These are phyloP conservation scores for Chaetomium fimeti DNA, from an alignment of 495 filamentous ascomycete species.

Conservation along the genomic window DNA sequence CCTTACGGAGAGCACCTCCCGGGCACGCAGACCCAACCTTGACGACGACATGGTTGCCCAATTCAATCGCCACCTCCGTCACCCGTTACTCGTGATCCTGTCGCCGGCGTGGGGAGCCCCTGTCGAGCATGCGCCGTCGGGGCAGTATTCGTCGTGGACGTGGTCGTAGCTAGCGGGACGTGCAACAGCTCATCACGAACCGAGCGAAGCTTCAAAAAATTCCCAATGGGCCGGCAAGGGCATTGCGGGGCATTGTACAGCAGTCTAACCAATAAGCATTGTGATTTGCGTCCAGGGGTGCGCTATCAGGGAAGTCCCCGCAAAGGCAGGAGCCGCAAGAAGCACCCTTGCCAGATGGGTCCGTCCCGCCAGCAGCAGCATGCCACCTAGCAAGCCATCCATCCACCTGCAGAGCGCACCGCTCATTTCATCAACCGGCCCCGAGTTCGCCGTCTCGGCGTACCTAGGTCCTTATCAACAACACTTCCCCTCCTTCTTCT, in stretches of 20 bases:
- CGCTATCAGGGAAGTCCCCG: constrained; percentile 8
- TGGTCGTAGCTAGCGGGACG: background rate
- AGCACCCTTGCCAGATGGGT: background rate
- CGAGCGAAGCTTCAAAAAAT: background rate
- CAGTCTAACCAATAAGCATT: background rate
- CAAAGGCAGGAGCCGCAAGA: background rate
- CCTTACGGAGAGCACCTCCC: constrained; percentile 12
- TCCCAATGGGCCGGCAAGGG: background rate
- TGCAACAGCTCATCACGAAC: background rate
- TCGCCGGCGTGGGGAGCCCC: constrained; percentile 1
- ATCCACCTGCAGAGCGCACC: constrained; percentile 7
- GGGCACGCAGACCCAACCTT: constrained; percentile 20
- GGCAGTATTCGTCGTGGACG: background rate
- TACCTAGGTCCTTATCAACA: background rate
- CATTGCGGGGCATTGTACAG: background rate
- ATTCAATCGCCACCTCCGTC: background rate
- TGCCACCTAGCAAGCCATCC: background rate
- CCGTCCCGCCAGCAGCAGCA: too few species aligned
- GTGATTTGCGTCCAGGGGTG: background rate
- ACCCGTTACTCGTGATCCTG: background rate
- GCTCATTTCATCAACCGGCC: constrained; percentile 9
- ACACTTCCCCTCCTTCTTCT: background rate
- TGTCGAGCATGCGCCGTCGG: constrained; percentile 7
- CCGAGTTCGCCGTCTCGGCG: constrained; percentile 1
- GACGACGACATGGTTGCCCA: constrained; percentile 19